A percentile compares a stretch with the other conserved stretches of the same genome.
These are phyloP conservation scores for Pestalotiopsis sp. DNA, from an alignment of 2,329 filamentous ascomycete genomes.

Conservation along the genomic window DNA sequence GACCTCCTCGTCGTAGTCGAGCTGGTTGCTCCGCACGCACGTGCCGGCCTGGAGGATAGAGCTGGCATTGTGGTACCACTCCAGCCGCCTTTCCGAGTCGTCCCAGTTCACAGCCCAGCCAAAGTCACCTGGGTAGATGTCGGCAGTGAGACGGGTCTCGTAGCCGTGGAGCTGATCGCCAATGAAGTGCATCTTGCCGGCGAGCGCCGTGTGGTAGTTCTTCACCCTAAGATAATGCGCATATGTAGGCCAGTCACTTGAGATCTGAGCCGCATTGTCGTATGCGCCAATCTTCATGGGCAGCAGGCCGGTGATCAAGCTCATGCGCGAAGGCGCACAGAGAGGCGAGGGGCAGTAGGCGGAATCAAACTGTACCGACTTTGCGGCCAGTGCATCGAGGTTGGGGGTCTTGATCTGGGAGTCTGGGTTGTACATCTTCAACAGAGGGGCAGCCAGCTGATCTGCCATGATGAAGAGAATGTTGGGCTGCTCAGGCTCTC, in stretches of 20 bases:
- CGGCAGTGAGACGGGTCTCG: slow-evolving; percentile 87
- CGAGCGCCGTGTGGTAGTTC: slow-evolving; percentile 87
- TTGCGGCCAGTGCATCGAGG: slow-evolving; percentile 78
- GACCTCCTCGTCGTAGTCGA: slow-evolving; percentile 95
- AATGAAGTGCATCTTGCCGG: slow-evolving; percentile 97
- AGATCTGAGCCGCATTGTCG: slow-evolving; percentile 86
- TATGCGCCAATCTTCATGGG: slow-evolving; percentile 91
- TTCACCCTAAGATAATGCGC: slow-evolving; percentile 85
- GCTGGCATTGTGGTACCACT: slow-evolving; percentile 97
- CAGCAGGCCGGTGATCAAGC: slow-evolving; percentile 89
- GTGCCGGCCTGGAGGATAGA: slow-evolving; percentile 88
- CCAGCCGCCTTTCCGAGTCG: slow-evolving; percentile 78
- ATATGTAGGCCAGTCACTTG: slow-evolving; percentile 85
- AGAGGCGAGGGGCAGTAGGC: slow-evolving; percentile 94
- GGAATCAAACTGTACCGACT: slow-evolving; percentile 87
- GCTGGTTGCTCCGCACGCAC: slow-evolving; percentile 89
- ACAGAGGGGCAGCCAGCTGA: slow-evolving; percentile 85
- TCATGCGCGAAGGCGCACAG: slow-evolving; percentile 90
- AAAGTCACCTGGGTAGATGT: slow-evolving; percentile 93
- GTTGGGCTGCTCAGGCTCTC: slow-evolving; percentile 60
- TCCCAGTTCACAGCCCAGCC: slow-evolving; percentile 98
- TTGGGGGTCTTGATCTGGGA: slow-evolving; percentile 93
- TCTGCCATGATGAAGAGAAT: slow-evolving; percentile 97
- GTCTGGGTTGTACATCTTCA: slow-evolving; percentile 88
- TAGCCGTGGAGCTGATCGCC: slow-evolving; percentile 95